A percentile compares a stretch with the other conserved stretches of the same genome.
These are phyloP conservation scores for Geotrichum phurueaensis DNA, from an alignment of 1,139 yeast genomes.

Conservation along the genomic window DNA sequence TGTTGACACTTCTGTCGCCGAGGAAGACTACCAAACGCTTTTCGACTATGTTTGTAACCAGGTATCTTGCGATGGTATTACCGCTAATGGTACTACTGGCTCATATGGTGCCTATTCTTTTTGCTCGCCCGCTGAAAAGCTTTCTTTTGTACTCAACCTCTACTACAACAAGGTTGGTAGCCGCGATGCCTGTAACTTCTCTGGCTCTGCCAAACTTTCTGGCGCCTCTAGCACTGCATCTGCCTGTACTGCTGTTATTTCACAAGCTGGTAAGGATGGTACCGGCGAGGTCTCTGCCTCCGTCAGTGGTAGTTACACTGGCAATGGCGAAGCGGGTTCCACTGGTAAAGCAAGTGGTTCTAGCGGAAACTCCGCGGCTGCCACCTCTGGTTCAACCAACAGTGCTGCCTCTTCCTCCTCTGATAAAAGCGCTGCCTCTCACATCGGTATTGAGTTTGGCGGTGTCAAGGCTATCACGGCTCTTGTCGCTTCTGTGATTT, in stretches of 20 bases:
- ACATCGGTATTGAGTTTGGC: slow-evolving; percentile 3
- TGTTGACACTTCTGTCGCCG: slow-evolving; percentile 41
- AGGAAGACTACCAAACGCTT: slow-evolving; percentile 49
- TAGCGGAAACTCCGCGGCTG: slow-evolving; percentile 17
- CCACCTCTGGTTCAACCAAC: slow-evolving; percentile 17
- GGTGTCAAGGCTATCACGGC: slow-evolving; percentile 11
- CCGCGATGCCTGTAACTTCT: slow-evolving; percentile 45
- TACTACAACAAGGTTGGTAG: slow-evolving; percentile 47
- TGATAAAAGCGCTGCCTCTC: slow-evolving; percentile 21
- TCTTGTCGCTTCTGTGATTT: slow-evolving; percentile 5
- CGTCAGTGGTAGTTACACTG: slow-evolving; percentile 23
- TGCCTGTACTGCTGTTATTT: slow-evolving; percentile 41
- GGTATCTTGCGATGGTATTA: slow-evolving; percentile 43
- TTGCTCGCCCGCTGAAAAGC: slow-evolving; percentile 54
- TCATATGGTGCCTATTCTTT: slow-evolving; percentile 53
- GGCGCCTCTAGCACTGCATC: slow-evolving; percentile 50
- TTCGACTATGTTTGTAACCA: slow-evolving; percentile 47
- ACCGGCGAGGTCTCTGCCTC: slow-evolving; percentile 24
- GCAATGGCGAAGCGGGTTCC: slow-evolving; percentile 21
- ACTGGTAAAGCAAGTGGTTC: slow-evolving; percentile 19
- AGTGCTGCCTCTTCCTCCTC: slow-evolving; percentile 22
- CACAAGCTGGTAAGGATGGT: slow-evolving; percentile 26
- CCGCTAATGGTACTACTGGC: slow-evolving; percentile 47
- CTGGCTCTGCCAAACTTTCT: slow-evolving; percentile 48
- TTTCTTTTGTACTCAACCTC: slow-evolving; percentile 55